Conservation (phyloP, 257 asterid genomes). For the Jaltomata sinuosa region DNA sequence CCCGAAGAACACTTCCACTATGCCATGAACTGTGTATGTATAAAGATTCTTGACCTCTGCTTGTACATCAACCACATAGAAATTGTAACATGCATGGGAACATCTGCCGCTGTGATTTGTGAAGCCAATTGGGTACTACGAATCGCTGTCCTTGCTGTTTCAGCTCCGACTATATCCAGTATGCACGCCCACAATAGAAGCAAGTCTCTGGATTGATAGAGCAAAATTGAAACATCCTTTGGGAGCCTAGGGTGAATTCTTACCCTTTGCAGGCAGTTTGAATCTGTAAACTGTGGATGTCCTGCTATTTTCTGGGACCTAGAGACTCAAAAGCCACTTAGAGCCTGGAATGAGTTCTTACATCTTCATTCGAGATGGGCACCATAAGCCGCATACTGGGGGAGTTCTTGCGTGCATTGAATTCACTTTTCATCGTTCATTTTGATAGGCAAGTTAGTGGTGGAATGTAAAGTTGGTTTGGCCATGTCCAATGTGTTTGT, state of each 20-base stretch:
- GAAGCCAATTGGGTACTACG: background rate
- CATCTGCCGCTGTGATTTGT: background rate
- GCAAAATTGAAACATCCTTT: background rate
- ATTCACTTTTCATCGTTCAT: background rate
- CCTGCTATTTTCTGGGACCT: background rate
- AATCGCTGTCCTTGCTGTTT: background rate
- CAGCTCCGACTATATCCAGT: background rate
- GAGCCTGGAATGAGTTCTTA: background rate
- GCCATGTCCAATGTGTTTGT: background rate
- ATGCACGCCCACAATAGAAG: background rate
- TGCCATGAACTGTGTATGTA: slow-evolving; percentile 29
- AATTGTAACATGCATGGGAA: slow-evolving; percentile 1
- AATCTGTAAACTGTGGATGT: background rate
- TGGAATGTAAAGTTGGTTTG: background rate
- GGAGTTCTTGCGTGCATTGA: background rate
- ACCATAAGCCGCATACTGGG: background rate
- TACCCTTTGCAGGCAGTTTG: background rate
- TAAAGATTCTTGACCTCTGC: slow-evolving; percentile 1
- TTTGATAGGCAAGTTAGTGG: background rate
- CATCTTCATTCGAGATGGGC: background rate
- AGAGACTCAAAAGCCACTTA: background rate
- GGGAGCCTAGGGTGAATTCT: background rate
- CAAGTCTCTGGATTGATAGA: background rate
- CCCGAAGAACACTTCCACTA: slow-evolving; percentile 44
- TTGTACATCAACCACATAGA: slow-evolving; percentile 20